Conservation (phyloP, 108 stramenopile genomes). For the Cylindrotheca closterium region DNA sequence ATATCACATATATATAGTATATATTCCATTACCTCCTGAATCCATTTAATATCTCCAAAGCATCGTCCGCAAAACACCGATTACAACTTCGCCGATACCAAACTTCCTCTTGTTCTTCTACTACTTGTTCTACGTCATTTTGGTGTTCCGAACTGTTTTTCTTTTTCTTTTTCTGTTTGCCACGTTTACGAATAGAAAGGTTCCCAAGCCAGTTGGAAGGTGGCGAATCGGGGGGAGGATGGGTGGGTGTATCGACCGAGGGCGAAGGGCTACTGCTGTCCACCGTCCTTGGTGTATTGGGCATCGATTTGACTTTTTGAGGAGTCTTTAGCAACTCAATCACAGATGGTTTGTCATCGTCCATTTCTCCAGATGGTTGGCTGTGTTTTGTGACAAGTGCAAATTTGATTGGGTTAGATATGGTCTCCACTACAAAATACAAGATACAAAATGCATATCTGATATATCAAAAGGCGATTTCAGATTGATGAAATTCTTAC, state of each 20-base stretch:
- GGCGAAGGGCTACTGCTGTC: slow-evolving; percentile 13
- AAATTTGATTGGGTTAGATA: not conserved
- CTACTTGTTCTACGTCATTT: too few species aligned
- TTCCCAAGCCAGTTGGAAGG: slow-evolving; percentile 11
- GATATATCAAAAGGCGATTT: not conserved
- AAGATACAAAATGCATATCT: not conserved
- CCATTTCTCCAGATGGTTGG: too few species aligned
- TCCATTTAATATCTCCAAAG: slow-evolving; percentile 1
- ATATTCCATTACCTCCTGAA: not conserved
- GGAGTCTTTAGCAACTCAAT: slow-evolving; percentile 2
- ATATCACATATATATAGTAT: not conserved
- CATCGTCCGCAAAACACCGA: slow-evolving; percentile 41
- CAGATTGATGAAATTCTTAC: slow-evolving; percentile 22
- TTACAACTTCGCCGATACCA: slow-evolving; percentile 48
- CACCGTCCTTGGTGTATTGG: too few species aligned
- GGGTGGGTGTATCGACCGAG: slow-evolving; percentile 24
- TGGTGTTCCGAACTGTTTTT: too few species aligned
- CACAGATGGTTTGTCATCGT: too few species aligned
- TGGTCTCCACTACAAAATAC: not conserved
- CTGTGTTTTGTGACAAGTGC: not conserved
- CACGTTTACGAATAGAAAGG: slow-evolving; percentile 21
- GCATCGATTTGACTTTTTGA: not conserved
- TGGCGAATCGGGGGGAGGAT: slow-evolving; percentile 17
- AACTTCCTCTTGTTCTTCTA: slow-evolving; percentile 29
- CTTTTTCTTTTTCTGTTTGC: slow-evolving; percentile 18